phyloP scores from a whole-genome alignment of 1,139 yeast genomes.

The Candida frijolesensis region DNA sequence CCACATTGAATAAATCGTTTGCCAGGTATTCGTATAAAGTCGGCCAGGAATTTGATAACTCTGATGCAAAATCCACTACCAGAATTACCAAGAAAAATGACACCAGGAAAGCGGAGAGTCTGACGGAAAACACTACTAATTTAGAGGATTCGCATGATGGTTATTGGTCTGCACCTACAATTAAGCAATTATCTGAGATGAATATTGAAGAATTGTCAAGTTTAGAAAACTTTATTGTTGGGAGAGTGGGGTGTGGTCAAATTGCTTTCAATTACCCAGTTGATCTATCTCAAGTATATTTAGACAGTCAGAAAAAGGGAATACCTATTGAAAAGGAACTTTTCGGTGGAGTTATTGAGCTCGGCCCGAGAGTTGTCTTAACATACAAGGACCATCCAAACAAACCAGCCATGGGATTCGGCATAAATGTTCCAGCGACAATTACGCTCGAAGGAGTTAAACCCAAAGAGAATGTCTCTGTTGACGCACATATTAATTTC shows the following conservation, averaged over 20 bases:
- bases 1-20: conserved; percentile 8
- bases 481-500: conserved; percentile 45
- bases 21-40: conserved; percentile 21
- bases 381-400: conserved; percentile 61
- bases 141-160: conserved; percentile 34
- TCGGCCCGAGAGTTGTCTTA: conserved; percentile 59
- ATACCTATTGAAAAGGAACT: conserved; percentile 32
- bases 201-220: conserved; percentile 53
- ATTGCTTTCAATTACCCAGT: conserved; percentile 73
- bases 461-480: conserved; percentile 38
- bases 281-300: conserved; percentile 54
- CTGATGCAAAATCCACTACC: conserved; percentile 5
- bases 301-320: conserved; percentile 33
- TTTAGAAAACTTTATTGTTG: conserved; percentile 72
- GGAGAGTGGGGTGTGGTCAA: conserved; percentile 67
- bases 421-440: conserved; percentile 82
- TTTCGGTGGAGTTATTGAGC: conserved; percentile 61
- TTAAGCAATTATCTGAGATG: conserved; percentile 52
- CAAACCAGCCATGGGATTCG: conserved; percentile 71
- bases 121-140: conserved; percentile 12
- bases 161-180: conserved; percentile 82
- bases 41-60: conserved; percentile 7
- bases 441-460: conserved; percentile 70
- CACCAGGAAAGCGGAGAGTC: conserved; percentile 6
- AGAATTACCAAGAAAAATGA: conserved; percentile 2